Evolutionary conservation across 257 asterid genomes (phyloP).

Genomic region (Lavandula angustifolia): DNA sequence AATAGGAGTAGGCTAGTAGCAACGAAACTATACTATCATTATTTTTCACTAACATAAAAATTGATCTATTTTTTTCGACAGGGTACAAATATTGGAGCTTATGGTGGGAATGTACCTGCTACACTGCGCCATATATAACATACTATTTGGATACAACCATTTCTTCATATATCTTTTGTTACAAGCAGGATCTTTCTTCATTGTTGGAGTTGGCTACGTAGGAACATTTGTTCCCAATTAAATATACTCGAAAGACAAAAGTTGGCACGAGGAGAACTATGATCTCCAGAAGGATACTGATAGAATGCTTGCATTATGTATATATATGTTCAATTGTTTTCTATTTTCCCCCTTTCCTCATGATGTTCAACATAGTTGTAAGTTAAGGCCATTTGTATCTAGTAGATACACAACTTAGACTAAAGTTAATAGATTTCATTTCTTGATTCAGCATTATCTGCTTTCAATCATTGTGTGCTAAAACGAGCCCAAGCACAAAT

Average conservation of each 20-base stretch:
- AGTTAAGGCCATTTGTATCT: conserved; percentile 7
- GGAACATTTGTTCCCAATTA: conserved; percentile 75
- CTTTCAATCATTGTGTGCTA: conserved; percentile 20
- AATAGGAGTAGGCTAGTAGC: conserved; percentile 4
- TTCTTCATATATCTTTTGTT: conserved; percentile 73
- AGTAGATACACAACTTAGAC: conserved; percentile 21
- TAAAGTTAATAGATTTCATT: conserved; percentile 8
- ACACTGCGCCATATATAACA: conserved; percentile 78
- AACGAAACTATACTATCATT: neutral
- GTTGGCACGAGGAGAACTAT: conserved; percentile 8
- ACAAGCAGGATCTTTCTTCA: conserved; percentile 81
- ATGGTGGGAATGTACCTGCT: conserved; percentile 73
- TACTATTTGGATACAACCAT: conserved; percentile 62
- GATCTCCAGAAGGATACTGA: conserved; percentile 14
- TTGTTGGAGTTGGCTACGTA: conserved; percentile 62
- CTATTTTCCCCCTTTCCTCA: neutral
- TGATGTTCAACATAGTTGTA: conserved; percentile 21
- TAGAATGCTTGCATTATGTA: conserved; percentile 19
- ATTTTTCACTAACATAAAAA: conserved; percentile 29
- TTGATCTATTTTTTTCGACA: conserved; percentile 34
- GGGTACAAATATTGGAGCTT: conserved; percentile 74
- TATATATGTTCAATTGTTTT: conserved; percentile 13
- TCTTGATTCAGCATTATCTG: conserved; percentile 13
- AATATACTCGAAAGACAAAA: conserved; percentile 24
- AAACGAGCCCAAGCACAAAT: neutral